phyloP scores from a whole-genome alignment of 2,329 filamentous ascomycete genomes.

The Venturiaceae sp. region DNA sequence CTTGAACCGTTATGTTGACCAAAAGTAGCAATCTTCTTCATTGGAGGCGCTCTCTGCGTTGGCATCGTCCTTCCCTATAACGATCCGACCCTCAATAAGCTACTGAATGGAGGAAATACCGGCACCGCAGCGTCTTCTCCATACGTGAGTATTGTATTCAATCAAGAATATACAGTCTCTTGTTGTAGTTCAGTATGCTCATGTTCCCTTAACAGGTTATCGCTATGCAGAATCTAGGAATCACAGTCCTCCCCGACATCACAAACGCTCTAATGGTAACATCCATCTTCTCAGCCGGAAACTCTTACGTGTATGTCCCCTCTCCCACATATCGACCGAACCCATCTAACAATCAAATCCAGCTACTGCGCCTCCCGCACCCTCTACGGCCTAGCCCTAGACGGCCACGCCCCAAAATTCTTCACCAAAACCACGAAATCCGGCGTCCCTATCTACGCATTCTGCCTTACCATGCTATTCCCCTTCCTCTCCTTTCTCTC shows the following conservation, averaged over 20 bases:
- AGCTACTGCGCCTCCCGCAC: conserved; percentile 32
- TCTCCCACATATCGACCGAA: neutral
- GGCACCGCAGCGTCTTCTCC: conserved; percentile 48
- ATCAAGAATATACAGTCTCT: too few species aligned
- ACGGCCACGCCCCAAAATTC: conserved; percentile 29
- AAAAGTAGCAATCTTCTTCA: conserved; percentile 55
- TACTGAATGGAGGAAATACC: conserved; percentile 15
- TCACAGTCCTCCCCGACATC: conserved; percentile 48
- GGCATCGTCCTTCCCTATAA: conserved; percentile 71
- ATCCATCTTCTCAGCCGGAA: conserved; percentile 81
- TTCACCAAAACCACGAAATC: conserved; percentile 24
- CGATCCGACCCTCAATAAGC: conserved; percentile 18
- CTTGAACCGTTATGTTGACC: neutral
- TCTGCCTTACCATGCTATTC: conserved; percentile 27
- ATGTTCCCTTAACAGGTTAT: too few species aligned
- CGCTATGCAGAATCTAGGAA: conserved; percentile 46
- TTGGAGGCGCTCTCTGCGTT: conserved; percentile 61
- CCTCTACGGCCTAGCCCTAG: conserved; percentile 29
- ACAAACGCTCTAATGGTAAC: conserved; percentile 96
- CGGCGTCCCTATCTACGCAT: conserved; percentile 31
- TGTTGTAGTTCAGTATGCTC: conserved; percentile 20
- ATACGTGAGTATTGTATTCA: too few species aligned
- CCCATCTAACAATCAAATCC: neutral
- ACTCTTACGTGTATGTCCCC: conserved; percentile 24
- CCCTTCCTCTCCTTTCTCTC: conserved; percentile 30